A percentile compares a stretch with the other conserved stretches of the same genome.
Conservation (phyloP, 2,329 filamentous ascomycete species). For the Ophidiomyces ophidiicola region DNA sequence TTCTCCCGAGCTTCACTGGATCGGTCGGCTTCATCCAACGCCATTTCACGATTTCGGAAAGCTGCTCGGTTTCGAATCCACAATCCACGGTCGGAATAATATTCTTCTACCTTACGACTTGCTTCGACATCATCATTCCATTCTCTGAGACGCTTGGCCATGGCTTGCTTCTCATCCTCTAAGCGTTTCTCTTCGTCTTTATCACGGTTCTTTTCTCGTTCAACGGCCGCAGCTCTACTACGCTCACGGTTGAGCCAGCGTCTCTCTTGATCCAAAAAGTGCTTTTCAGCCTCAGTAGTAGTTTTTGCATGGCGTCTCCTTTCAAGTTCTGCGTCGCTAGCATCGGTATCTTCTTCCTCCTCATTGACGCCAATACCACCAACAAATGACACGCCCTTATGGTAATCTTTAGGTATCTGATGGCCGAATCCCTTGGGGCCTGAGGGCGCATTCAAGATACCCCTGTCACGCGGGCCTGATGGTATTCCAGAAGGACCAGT, state of each 20-base stretch:
- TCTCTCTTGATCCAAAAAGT: slow-evolving; percentile 72
- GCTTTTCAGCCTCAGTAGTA: slow-evolving; percentile 63
- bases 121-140: slow-evolving; percentile 87
- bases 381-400: slow-evolving; percentile 69
- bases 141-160: slow-evolving; percentile 59
- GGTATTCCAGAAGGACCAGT: slow-evolving; percentile 58
- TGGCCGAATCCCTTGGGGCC: slow-evolving; percentile 51
- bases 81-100: slow-evolving; percentile 72
- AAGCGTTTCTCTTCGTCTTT: slow-evolving; percentile 57
- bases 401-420: slow-evolving; percentile 58
- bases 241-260: slow-evolving; percentile 85
- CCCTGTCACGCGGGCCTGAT: slow-evolving; percentile 56
- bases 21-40: slow-evolving; percentile 71
- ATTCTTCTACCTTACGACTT: slow-evolving; percentile 58
- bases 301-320: slow-evolving; percentile 57
- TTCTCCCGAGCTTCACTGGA: slow-evolving; percentile 63
- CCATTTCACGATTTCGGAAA: slow-evolving; percentile 61
- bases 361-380: slow-evolving; percentile 59
- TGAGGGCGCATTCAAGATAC: slow-evolving; percentile 62
- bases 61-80: slow-evolving; percentile 73
- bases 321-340: slow-evolving; percentile 76
- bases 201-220: slow-evolving; percentile 72
- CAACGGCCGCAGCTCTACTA: slow-evolving; percentile 68
- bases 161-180: slow-evolving; percentile 52
- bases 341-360: slow-evolving; percentile 78